A percentile compares a stretch with the other conserved stretches of the same genome.
These are phyloP conservation scores for Rhizopogon sp. DNA, from an alignment of 768 basidiomycete genomes.

Conservation along the genomic window DNA sequence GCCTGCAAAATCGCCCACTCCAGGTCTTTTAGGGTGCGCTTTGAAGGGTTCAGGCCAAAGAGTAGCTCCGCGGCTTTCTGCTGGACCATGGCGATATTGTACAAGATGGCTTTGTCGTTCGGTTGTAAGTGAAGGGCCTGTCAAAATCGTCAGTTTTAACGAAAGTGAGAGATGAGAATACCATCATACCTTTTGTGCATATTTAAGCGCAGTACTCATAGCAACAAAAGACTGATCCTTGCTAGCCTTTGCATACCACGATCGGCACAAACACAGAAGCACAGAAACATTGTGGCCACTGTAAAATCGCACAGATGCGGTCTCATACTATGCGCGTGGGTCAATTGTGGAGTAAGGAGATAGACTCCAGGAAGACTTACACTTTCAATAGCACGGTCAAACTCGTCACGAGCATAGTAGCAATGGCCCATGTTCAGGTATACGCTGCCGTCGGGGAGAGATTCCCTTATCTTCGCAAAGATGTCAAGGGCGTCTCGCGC, in stretches of 20 bases:
- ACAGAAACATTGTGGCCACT: conserved; percentile 68
- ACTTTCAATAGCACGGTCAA: conserved; percentile 92
- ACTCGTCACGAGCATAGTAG: conserved; percentile 89
- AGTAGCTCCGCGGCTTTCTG: conserved; percentile 94
- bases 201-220: conserved; percentile 81
- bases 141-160: conserved; percentile 2
- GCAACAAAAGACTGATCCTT: conserved; percentile 80
- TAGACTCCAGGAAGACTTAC: conserved; percentile 41
- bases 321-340: conserved; percentile 67
- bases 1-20: conserved; percentile 76
- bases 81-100: conserved; percentile 98
- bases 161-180: neutral
- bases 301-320: conserved; percentile 78
- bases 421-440: conserved; percentile 97
- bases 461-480: conserved; percentile 89
- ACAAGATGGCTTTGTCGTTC: conserved; percentile 83
- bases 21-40: conserved; percentile 79
- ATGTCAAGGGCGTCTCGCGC: conserved; percentile 85
- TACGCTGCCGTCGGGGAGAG: conserved; percentile 75
- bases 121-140: conserved; percentile 85
- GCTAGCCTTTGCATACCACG: conserved; percentile 93
- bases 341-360: neutral
- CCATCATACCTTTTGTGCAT: conserved; percentile 66
- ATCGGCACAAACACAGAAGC: conserved; percentile 81
- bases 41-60: conserved; percentile 63